Percentiles rank a stretch among this genome's conserved stretches.
These are phyloP conservation scores for Vitis riparia DNA, from an alignment of 164 flowering plant genomes.

Conservation along the genomic window DNA sequence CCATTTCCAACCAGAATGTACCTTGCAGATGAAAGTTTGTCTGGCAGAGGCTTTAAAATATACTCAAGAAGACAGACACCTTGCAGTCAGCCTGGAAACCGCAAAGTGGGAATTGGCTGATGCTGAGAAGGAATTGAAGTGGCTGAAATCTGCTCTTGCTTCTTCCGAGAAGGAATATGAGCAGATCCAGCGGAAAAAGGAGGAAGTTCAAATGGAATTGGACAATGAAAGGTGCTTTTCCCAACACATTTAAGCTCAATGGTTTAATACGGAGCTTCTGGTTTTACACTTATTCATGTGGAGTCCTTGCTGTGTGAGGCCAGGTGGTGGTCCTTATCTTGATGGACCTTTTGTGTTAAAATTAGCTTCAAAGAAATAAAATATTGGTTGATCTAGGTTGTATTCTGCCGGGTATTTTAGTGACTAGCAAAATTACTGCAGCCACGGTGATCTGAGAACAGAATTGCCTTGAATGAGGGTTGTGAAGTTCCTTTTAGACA, in stretches of 20 bases:
- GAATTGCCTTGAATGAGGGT: neutral
- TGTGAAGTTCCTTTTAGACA: neutral
- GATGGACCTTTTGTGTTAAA: neutral
- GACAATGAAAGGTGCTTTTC: constrained; percentile 65
- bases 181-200: constrained; percentile 58
- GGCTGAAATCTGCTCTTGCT: constrained; percentile 68
- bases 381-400: neutral
- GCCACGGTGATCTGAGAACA: neutral
- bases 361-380: neutral
- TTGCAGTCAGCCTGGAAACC: constrained; percentile 56
- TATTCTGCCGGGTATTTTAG: neutral
- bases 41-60: constrained; percentile 56
- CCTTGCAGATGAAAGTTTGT: constrained; percentile 65
- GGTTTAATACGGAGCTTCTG: neutral
- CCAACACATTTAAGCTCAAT: neutral
- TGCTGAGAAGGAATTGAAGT: constrained; percentile 90
- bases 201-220: constrained; percentile 49
- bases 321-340: neutral
- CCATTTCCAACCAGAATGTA: constrained; percentile 2
- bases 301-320: too few relatives aligned
- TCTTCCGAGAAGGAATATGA: constrained; percentile 90
- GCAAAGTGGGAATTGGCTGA: constrained; percentile 78
- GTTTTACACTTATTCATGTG: neutral
- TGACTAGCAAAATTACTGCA: neutral
- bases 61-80: constrained; percentile 63